phyloP scores from a whole-genome alignment of 148 eudicot species.

The Spergularia marina region DNA sequence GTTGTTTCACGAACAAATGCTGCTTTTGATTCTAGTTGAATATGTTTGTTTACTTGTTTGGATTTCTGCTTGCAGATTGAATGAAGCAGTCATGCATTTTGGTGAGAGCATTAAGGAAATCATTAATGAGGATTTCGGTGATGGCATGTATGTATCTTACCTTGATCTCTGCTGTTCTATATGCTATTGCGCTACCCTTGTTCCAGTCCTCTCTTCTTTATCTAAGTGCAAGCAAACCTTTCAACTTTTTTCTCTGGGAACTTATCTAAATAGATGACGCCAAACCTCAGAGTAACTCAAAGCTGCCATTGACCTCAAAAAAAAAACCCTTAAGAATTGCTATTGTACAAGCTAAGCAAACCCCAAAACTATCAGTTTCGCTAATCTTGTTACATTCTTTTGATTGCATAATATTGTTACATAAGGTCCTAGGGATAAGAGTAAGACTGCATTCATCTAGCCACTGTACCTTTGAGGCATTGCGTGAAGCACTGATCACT shows the following conservation, averaged over 20 bases:
- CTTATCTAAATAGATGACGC: too few species aligned
- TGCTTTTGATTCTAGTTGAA: neutral
- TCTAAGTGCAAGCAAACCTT: neutral
- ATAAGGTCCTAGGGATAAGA: too few species aligned
- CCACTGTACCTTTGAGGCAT: too few species aligned
- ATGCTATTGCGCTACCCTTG: neutral
- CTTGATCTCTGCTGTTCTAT: neutral
- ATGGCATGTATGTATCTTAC: conserved; percentile 73
- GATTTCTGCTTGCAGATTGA: conserved; percentile 43
- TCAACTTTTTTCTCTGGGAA: neutral
- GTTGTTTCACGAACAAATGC: neutral
- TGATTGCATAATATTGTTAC: too few species aligned
- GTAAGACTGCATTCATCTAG: too few species aligned
- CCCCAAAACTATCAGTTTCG: too few species aligned
- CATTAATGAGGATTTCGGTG: conserved; percentile 93
- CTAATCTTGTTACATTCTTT: too few species aligned
- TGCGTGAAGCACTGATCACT: too few species aligned
- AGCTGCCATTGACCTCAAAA: too few species aligned
- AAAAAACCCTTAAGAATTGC: too few species aligned
- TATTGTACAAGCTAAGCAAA: too few species aligned
- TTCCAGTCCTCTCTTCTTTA: neutral
- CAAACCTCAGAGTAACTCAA: too few species aligned
- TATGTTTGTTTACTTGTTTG: neutral
- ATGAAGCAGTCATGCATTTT: conserved; percentile 94
- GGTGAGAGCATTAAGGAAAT: conserved; percentile 97